Evolutionary conservation across 2,329 filamentous ascomycete genomes (phyloP), one percentile per base, ranked within the genome.

Genomic region (Botrytis deweyae): DNA sequence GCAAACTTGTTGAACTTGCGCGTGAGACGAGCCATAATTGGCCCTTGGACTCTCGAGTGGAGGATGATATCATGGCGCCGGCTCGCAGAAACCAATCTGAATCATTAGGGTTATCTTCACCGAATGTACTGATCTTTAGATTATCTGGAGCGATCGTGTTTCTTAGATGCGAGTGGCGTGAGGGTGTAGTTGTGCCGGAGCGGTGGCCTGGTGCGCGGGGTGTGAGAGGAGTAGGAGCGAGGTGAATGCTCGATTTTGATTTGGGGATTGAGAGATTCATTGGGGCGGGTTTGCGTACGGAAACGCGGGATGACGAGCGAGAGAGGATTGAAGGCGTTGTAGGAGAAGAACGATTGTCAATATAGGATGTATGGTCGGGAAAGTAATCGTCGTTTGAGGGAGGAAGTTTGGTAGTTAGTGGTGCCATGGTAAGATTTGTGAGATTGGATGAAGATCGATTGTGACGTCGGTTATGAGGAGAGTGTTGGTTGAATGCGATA

Each of bases 21-120:
- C 89, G 86, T 38, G 89, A 88, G n/a, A 88, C 84, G 33, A 93
- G 86, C 91, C 91, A 93, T 22, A 87, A 83, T 81, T 92, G 90
- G 22, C 91, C 91, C 81, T 92, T 92, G 78, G 85, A 90, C 79
- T 92, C 90, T 73, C 90, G 85, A 29, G 89, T 85, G 79, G 90
- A 88, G 70, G 86, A 87, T 73, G 87, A 87, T 77, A 92, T 87
- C 65, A 90, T 80, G 10, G 89, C 89, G 65, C 90, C 90, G 0
- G 89, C 87, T 44, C 90, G 86, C 38, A 91, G 84, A 64, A 92
- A 83, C 90, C 90, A 92, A 81, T 91, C 90, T 73, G 87, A 88
- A 77, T 90, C 86, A 73, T 83, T 83, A 55, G 82, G 82, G 75
- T 86, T 84, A 70, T 76, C 69, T 58, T 75, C 67, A 71, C 78